phyloP scores from a whole-genome alignment of 2,329 filamentous ascomycete genomes.

The Arthroderma sp. region DNA sequence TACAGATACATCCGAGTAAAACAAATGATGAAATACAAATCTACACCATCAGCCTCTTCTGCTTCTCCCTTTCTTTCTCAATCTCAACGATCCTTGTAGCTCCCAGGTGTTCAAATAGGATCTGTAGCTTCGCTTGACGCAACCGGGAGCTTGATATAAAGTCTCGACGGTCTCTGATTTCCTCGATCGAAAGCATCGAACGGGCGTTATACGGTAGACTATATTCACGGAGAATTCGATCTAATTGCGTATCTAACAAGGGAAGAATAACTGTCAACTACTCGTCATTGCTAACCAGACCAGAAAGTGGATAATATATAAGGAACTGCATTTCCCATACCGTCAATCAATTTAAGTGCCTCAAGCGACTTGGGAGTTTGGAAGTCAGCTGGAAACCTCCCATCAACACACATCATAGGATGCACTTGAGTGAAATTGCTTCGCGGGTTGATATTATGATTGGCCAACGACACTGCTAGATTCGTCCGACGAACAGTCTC shows the following conservation, averaged over 20 bases:
- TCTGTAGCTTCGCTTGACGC: conserved; percentile 13
- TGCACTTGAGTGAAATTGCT: conserved; percentile 13
- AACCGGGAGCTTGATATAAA: conserved; percentile 7
- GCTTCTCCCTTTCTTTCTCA: neutral
- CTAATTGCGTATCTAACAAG: conserved; percentile 13
- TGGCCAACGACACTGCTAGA: conserved; percentile 13
- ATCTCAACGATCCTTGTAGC: conserved; percentile 12
- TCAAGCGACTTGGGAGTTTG: conserved; percentile 13
- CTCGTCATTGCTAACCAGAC: neutral
- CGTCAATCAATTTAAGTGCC: conserved; percentile 13
- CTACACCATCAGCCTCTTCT: no score
- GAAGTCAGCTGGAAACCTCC: conserved; percentile 15
- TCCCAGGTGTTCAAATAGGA: conserved; percentile 15
- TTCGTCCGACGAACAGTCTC: conserved; percentile 13
- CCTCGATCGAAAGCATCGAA: conserved; percentile 4
- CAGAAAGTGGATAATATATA: neutral
- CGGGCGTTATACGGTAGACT: conserved; percentile 12
- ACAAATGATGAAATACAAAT: no score
- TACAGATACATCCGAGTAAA: no score
- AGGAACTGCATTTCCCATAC: conserved; percentile 7
- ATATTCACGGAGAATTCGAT: conserved; percentile 16
- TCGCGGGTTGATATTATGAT: conserved; percentile 11
- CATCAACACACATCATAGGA: conserved; percentile 15
- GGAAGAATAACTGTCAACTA: neutral
- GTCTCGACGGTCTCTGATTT: conserved; percentile 3